Conservation (phyloP, 1,284 basidiomycete species). For the Sporisorium reilianum region DNA sequence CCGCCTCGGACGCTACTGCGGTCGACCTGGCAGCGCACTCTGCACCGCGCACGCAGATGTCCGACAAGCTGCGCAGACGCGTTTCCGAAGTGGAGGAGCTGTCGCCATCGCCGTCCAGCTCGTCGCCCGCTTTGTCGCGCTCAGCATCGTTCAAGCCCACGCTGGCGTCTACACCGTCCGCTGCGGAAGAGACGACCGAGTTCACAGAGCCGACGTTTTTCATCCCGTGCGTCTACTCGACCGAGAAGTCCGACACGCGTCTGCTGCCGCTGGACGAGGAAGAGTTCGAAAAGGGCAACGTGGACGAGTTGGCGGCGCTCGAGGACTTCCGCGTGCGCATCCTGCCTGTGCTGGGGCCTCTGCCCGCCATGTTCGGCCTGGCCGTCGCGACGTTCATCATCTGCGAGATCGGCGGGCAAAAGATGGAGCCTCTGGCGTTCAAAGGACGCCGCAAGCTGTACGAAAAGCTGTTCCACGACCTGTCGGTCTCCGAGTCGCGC, state of each 20-base stretch:
- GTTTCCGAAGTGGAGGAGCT: slow-evolving; percentile 45
- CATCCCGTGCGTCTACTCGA: slow-evolving; percentile 82
- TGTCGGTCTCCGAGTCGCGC: slow-evolving; percentile 39
- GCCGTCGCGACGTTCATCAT: slow-evolving; percentile 66
- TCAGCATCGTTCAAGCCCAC: slow-evolving; percentile 34
- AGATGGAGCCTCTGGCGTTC: slow-evolving; percentile 63
- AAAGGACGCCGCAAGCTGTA: slow-evolving; percentile 63
- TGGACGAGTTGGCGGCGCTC: slow-evolving; percentile 90
- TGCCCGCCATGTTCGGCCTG: slow-evolving; percentile 68
- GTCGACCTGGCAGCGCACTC: slow-evolving; percentile 37
- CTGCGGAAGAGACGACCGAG: slow-evolving; percentile 21
- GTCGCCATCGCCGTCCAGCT: slow-evolving; percentile 33
- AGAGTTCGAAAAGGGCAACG: slow-evolving; percentile 88
- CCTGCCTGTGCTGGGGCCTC: slow-evolving; percentile 81
- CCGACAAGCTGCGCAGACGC: slow-evolving; percentile 18
- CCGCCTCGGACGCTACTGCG: slow-evolving; percentile 42
- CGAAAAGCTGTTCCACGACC: slow-evolving; percentile 57
- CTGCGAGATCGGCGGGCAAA: slow-evolving; percentile 63
- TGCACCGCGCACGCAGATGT: slow-evolving; percentile 13
- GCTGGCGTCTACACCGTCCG: slow-evolving; percentile 17
- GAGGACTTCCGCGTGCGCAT: slow-evolving; percentile 94
- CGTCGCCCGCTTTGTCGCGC: slow-evolving; percentile 38
- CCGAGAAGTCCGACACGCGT: slow-evolving; percentile 85
- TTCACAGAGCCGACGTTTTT: slow-evolving; percentile 33
- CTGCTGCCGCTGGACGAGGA: slow-evolving; percentile 90